Evolutionary conservation across 306 rosid genomes (phyloP).

Genomic region (Psophocarpus tetragonolobus): DNA sequence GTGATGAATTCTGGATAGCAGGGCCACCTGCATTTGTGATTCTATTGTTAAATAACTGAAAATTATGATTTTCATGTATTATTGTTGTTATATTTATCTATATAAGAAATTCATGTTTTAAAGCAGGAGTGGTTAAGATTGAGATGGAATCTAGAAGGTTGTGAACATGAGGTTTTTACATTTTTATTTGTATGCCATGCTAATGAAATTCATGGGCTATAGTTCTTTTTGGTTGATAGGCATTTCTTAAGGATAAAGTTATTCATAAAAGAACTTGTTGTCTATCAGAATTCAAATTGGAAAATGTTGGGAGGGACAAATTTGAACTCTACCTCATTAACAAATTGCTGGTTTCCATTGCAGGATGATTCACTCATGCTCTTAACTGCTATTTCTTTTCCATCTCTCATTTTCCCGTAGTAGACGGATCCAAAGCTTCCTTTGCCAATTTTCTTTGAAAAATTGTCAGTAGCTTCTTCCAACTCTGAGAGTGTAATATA

Average conservation of each 20-base stretch:
- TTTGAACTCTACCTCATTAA: conserved; percentile 60
- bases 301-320: conserved; percentile 1
- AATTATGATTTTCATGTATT: conserved; percentile 16
- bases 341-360: conserved; percentile 74
- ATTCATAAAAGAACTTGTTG: not conserved
- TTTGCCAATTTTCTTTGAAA: conserved; percentile 70
- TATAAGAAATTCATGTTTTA: not conserved
- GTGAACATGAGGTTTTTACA: not conserved
- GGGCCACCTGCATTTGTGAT: conserved; percentile 67
- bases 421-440: conserved; percentile 92
- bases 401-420: conserved; percentile 85
- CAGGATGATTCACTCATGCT: conserved; percentile 69
- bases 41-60: conserved; percentile 32
- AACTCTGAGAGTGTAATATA: conserved; percentile 61
- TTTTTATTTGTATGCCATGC: not conserved
- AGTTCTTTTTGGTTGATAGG: conserved; percentile 8
- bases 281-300: conserved; percentile 3
- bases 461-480: conserved; percentile 67
- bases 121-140: not conserved
- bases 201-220: conserved; percentile 11
- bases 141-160: not conserved
- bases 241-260: not conserved
- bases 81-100: not conserved
- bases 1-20: conserved; percentile 87
- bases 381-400: conserved; percentile 90